Evolutionary conservation across 768 basidiomycete genomes (phyloP).

Genomic region (Auricularia auricula-judae): DNA sequence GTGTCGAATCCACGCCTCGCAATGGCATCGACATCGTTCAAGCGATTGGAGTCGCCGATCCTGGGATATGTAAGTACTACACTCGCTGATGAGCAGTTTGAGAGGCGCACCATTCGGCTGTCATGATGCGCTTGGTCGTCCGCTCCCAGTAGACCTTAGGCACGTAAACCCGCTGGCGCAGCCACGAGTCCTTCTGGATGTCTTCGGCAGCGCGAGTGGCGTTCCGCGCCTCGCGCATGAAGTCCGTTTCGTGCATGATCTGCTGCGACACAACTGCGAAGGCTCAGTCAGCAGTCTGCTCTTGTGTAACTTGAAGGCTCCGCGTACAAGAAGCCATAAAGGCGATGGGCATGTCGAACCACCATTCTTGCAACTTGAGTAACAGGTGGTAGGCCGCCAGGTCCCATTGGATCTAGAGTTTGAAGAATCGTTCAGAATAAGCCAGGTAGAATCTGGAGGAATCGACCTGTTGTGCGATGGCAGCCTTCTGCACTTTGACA

Average conservation of each 20-base stretch:
- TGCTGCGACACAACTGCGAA: constrained; percentile 50
- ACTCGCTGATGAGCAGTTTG: background rate
- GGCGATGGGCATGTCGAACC: constrained; percentile 29
- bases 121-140: constrained; percentile 69
- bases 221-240: constrained; percentile 68
- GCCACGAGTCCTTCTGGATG: constrained; percentile 59
- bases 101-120: constrained; percentile 61
- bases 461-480: constrained; percentile 64
- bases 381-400: constrained; percentile 18
- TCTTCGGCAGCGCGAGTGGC: constrained; percentile 57
- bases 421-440: too few species aligned
- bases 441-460: too few species aligned
- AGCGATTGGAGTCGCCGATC: constrained; percentile 45
- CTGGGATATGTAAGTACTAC: background rate
- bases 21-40: constrained; percentile 53
- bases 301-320: background rate
- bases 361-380: constrained; percentile 24
- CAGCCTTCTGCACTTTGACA: constrained; percentile 89
- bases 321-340: constrained; percentile 11
- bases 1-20: constrained; percentile 16
- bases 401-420: constrained; percentile 24
- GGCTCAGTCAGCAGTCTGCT: constrained; percentile 1
- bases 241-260: constrained; percentile 75
- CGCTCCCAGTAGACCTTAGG: constrained; percentile 51
- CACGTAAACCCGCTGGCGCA: background rate